Evolutionary conservation across 2,329 filamentous ascomycete species (phyloP), one percentile per base, ranked within the genome.

Genomic region (Pyrenochaeta sp.): DNA sequence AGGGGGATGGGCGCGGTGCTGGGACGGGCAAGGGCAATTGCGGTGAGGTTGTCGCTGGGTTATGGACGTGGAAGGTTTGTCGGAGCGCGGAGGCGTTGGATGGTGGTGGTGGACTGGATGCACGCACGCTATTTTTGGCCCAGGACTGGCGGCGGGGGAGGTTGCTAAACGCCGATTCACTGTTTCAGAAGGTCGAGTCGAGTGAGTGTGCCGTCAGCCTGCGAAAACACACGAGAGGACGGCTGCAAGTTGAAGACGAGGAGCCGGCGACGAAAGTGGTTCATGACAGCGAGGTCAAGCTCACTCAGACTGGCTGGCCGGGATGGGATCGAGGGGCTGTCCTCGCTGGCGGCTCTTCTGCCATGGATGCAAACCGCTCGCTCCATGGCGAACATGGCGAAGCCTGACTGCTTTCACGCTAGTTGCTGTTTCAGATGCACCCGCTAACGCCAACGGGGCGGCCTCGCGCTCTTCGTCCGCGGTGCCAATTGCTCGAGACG

Each of bases 81-180:
- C 46, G 52, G 56, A 54, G 65, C 56, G 54, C 50, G 67, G 19
- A 59, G 52, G 65, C 55, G 49, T 54, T 58, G 50, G 42, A 56
- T 52, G 59, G 52, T 62, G 59, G 52, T 62, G 54, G 56, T 58
- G 37, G 54, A 56, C 28, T 30, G 5, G 58, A 58, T 50, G 61
- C 56, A 56, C 46, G 61, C 56, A 56, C 46, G 66, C 68, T 73
- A 73, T 72, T 72, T 68, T 69, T 74, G 67, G 59, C 67, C 55
- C 59, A 54, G 43, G 58, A 53, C 28, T 9, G 9, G 28, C 56
- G 56, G 65, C 62, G 64, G 61, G 65, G 61, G 61, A 61, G 54
- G 59, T 49, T 51, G 61, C 66, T 68, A 72, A 62, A 67, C 59
- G 61, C 62, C 65, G 65, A 66, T 67, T 64, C 46, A 59, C 45